phyloP scores from a whole-genome alignment of 257 asterid genomes.

The Marsdenia floribunda region DNA sequence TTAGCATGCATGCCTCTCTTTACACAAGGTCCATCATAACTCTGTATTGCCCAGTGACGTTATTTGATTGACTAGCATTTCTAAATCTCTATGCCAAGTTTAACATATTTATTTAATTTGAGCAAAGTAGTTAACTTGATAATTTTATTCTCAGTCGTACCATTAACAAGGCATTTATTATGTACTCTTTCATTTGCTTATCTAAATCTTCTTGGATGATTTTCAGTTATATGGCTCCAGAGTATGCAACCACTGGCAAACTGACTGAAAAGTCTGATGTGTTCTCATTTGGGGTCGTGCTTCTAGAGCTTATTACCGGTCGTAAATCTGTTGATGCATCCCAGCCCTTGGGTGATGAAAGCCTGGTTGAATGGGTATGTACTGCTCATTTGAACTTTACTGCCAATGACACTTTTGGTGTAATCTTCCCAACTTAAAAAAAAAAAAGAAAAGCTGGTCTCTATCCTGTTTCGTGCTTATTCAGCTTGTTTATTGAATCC shows the following conservation, averaged over 20 bases:
- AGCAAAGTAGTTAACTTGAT: neutral
- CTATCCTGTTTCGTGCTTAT: neutral
- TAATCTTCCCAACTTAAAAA: slow-evolving; percentile 8
- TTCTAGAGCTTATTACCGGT: slow-evolving; percentile 84
- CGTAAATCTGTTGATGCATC: slow-evolving; percentile 82
- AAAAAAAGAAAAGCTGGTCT: neutral
- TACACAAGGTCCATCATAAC: neutral
- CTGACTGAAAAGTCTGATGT: slow-evolving; percentile 85
- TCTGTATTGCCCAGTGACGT: neutral
- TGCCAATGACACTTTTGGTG: slow-evolving; percentile 10
- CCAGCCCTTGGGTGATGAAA: slow-evolving; percentile 82
- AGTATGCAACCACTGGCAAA: slow-evolving; percentile 86
- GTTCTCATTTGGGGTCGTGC: slow-evolving; percentile 78
- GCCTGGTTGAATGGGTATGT: slow-evolving; percentile 86
- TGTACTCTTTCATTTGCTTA: slow-evolving; percentile 4
- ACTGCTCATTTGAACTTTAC: slow-evolving; percentile 2
- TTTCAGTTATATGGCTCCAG: slow-evolving; percentile 84
- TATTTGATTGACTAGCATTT: neutral
- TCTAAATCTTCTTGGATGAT: slow-evolving; percentile 21
- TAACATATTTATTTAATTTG: neutral
- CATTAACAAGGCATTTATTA: neutral
- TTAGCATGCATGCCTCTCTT: neutral
- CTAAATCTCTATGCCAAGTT: neutral
- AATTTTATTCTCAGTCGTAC: neutral
- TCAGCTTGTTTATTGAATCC: neutral